Conservation (phyloP, 1,139 yeast species). For the Saccharomyces pastorianus region DNA sequence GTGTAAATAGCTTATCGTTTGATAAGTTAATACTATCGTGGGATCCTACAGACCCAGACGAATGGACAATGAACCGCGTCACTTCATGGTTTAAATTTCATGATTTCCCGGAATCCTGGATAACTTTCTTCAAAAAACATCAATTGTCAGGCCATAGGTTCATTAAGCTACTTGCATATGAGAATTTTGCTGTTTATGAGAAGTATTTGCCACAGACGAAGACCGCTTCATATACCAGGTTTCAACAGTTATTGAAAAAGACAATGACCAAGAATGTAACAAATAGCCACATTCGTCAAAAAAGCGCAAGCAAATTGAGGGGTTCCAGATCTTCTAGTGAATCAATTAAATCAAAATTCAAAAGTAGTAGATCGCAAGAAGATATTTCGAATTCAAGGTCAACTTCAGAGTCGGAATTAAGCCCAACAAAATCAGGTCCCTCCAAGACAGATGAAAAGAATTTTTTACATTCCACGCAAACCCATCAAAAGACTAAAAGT, state of each 20-base stretch:
- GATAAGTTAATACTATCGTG: constrained; percentile 34
- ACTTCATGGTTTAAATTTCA: constrained; percentile 57
- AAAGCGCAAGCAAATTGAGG: constrained; percentile 6
- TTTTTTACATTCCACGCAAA: constrained; percentile 5
- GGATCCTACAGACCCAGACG: constrained; percentile 39
- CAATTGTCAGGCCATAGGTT: constrained; percentile 59
- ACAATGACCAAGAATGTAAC: constrained; percentile 37
- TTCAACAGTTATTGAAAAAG: constrained; percentile 44
- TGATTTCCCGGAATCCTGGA: constrained; percentile 69
- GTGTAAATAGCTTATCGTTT: constrained; percentile 20
- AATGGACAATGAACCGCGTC: constrained; percentile 68
- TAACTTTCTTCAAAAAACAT: constrained; percentile 49
- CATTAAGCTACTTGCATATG: constrained; percentile 61
- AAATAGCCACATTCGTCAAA: constrained; percentile 23
- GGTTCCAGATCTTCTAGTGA: constrained; percentile 24
- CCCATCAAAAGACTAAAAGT: constrained; percentile 28
- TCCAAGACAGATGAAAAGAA: constrained; percentile 10
- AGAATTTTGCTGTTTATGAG: constrained; percentile 42
- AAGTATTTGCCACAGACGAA: constrained; percentile 43
- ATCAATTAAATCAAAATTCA: constrained; percentile 13
- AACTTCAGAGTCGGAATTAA: constrained; percentile 22
- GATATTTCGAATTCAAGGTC: constrained; percentile 16
- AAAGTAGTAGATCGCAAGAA: constrained; percentile 10
- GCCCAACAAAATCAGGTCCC: constrained; percentile 5
- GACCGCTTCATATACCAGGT: constrained; percentile 46